Evolutionary conservation across 352 stramenopile species (phyloP), one percentile per base, ranked within the genome.

Genomic region (Pythium folliculosum): DNA sequence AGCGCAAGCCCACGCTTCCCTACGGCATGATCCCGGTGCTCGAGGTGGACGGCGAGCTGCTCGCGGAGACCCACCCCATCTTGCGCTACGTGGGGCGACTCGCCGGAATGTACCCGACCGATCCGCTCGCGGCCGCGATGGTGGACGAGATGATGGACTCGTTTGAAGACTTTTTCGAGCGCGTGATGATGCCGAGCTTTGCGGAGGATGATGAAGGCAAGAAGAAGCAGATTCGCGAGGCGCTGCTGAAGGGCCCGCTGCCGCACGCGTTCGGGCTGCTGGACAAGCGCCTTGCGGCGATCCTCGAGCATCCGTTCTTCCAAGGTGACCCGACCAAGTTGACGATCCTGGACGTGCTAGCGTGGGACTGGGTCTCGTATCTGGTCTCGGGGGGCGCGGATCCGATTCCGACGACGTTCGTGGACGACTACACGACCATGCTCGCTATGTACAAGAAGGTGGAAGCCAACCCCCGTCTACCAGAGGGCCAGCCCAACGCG

Each of bases 111-210:
- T 81, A 75, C 58, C 77, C 76, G 10, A 17, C 37, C 48, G 66
- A 77, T 37, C 66, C 71, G 3, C 12, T 77, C 0, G 63, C 71
- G 14, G 67, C 79, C n/a, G 56, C 86, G 16, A 54, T 65, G 38
- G 58, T 89, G 19, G 80, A 89, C 62, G 82, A 89, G 60, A 71
- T 89, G 43, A 35, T 89, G 4, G 52, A 45, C 17, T 30, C 52
- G 52, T 47, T 47, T 25, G 32, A 30, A 6, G 52, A 59, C 1
- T 6, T 59, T 4, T 59, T 67, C 6, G 60, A 77, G 38, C 54
- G 59, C 0, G 52, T 79, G 40, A 47, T 67, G 17, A 10, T 52
- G 5, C 25, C 23, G 21, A 67, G 54, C 54, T 60, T 49, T 21
- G 5, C 37, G 4, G 54, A 60, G 37, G 21, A 7, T 21, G 55